phyloP scores from a whole-genome alignment of 2,329 filamentous ascomycete species.

The Thelonectria rubi region DNA sequence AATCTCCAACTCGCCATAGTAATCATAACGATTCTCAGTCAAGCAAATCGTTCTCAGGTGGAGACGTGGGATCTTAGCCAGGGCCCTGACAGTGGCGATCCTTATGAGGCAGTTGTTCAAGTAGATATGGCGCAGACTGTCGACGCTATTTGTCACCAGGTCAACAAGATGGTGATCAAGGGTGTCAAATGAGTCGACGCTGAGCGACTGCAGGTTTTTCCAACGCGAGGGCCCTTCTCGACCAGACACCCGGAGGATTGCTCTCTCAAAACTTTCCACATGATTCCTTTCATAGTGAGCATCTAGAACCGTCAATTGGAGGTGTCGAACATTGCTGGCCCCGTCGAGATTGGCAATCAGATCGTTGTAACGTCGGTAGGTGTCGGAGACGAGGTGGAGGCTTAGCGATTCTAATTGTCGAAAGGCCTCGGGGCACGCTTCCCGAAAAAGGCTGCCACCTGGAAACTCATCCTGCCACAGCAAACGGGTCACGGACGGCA shows the following conservation, averaged over 20 bases:
- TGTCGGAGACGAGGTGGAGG: neutral
- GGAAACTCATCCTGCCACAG: constrained; percentile 6
- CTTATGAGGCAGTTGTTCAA: neutral
- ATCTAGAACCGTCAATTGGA: neutral
- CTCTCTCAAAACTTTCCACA: neutral
- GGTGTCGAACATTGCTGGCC: constrained; percentile 3
- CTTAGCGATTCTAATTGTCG: neutral
- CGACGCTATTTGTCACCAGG: neutral
- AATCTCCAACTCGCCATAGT: too few relatives aligned
- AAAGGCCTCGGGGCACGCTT: neutral
- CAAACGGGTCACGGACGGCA: neutral
- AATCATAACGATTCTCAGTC: too few relatives aligned
- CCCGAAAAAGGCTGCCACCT: neutral
- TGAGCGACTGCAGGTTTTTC: neutral
- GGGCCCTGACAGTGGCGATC: neutral
- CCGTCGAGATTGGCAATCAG: neutral
- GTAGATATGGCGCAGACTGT: neutral
- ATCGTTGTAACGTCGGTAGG: neutral
- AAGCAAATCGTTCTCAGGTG: neutral
- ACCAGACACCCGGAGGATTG: neutral
- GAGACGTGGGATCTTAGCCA: neutral
- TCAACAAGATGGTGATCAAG: neutral
- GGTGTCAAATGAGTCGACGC: neutral
- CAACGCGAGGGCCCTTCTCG: neutral
- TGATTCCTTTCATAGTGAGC: neutral